phyloP scores from a whole-genome alignment of 2,329 filamentous ascomycete genomes.

The Trichophyton schoenleinii region DNA sequence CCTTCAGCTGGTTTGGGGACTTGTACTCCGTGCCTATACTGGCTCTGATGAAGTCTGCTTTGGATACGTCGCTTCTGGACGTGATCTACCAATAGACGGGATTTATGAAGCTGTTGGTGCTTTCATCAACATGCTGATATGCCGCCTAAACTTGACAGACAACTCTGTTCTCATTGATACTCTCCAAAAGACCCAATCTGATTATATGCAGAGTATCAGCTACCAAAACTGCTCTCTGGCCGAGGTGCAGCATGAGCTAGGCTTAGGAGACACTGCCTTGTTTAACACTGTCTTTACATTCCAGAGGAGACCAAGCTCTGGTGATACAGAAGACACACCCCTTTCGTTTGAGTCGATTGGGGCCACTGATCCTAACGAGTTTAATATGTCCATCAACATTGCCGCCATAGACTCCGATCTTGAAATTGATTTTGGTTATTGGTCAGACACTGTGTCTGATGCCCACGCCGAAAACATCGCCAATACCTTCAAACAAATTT shows the following conservation, averaged over 20 bases:
- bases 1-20: slow-evolving; percentile 44
- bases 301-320: slow-evolving; percentile 23
- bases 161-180: slow-evolving; percentile 28
- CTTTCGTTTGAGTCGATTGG: slow-evolving; percentile 10
- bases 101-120: slow-evolving; percentile 29
- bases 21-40: slow-evolving; percentile 25
- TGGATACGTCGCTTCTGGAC: slow-evolving; percentile 30
- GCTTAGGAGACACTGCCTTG: slow-evolving; percentile 23
- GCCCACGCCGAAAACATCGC: slow-evolving; percentile 22
- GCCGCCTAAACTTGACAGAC: slow-evolving; percentile 30
- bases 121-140: slow-evolving; percentile 46
- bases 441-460: slow-evolving; percentile 27
- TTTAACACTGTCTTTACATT: slow-evolving; percentile 35
- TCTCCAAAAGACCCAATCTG: slow-evolving; percentile 34
- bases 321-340: slow-evolving; percentile 16
- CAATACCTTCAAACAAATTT: slow-evolving; percentile 23
- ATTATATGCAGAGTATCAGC: slow-evolving; percentile 36
- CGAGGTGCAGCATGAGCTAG: slow-evolving; percentile 34
- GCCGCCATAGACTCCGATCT: slow-evolving; percentile 9
- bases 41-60: slow-evolving; percentile 29
- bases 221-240: slow-evolving; percentile 41
- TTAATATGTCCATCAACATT: slow-evolving; percentile 11
- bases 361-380: slow-evolving; percentile 12
- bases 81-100: slow-evolving; percentile 26
- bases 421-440: slow-evolving; percentile 12